These are phyloP conservation scores for Neonectria ditissima DNA, from an alignment of 2,329 filamentous ascomycete species.

Conservation along the genomic window DNA sequence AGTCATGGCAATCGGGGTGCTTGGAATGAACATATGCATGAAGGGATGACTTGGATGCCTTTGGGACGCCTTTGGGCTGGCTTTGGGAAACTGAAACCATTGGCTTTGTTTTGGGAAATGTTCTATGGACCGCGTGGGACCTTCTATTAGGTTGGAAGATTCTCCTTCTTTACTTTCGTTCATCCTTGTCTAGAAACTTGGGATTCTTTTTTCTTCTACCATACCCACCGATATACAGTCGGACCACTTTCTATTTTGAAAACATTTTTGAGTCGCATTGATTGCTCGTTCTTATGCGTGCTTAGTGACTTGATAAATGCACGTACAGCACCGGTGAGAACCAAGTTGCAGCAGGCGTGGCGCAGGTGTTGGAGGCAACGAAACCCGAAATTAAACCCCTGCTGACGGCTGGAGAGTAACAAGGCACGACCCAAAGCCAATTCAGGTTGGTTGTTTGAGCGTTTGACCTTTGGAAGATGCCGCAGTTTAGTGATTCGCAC, in stretches of 20 bases:
- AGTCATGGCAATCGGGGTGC: constrained; percentile 30
- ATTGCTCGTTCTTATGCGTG: neutral
- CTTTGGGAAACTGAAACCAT: constrained; percentile 26
- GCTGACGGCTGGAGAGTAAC: neutral
- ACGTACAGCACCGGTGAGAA: constrained; percentile 5
- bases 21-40: constrained; percentile 35
- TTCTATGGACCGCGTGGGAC: neutral
- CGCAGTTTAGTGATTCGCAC: constrained; percentile 5
- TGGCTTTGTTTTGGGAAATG: constrained; percentile 27
- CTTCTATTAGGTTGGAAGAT: neutral
- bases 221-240: constrained; percentile 25
- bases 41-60: constrained; percentile 38
- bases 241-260: constrained; percentile 18
- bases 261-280: constrained; percentile 6
- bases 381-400: neutral
- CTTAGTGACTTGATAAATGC: constrained; percentile 3
- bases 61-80: constrained; percentile 34
- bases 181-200: constrained; percentile 4
- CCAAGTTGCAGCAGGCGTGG: constrained; percentile 5
- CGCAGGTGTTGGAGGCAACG: constrained; percentile 7
- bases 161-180: constrained; percentile 3
- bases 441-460: constrained; percentile 1
- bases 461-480: constrained; percentile 8
- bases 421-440: neutral
- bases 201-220: neutral